Evolutionary conservation across 192 early-diverging fungal genomes (phyloP).

Genomic region (Piromyces finnis): DNA sequence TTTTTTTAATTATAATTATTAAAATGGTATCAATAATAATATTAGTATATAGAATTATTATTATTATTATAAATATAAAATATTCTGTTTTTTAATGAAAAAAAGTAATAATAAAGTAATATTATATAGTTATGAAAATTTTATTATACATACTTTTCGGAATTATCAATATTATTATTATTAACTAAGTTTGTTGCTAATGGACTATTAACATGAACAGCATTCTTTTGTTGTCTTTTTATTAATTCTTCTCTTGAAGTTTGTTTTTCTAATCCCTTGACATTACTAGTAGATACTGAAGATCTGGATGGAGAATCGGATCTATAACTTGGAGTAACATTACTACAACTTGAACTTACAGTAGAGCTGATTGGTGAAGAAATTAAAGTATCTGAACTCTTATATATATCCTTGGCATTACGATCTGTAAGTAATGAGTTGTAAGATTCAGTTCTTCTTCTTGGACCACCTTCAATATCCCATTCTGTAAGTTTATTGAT

Average conservation of each 20-base stretch:
- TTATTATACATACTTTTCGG: neutral
- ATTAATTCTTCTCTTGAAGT: neutral
- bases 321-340: neutral
- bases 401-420: neutral
- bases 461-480: slow-evolving; percentile 12
- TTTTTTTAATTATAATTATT: no score
- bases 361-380: neutral
- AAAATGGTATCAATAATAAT: neutral
- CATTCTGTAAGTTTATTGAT: slow-evolving; percentile 2
- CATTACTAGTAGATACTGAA: neutral
- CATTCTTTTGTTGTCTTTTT: slow-evolving; percentile 1
- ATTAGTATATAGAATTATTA: no score
- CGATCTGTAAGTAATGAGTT: neutral
- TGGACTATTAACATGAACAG: slow-evolving; percentile 14
- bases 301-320: slow-evolving; percentile 1
- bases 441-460: neutral
- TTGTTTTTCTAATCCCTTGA: neutral
- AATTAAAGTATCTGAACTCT: neutral
- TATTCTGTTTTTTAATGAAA: no score
- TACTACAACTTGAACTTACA: neutral
- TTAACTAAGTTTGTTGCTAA: slow-evolving; percentile 4
- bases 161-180: neutral
- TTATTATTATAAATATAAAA: no score
- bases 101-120: no score
- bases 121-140: no score